Conservation (phyloP, 2,329 filamentous ascomycete genomes). For the Sporothrix euskadiensis region DNA sequence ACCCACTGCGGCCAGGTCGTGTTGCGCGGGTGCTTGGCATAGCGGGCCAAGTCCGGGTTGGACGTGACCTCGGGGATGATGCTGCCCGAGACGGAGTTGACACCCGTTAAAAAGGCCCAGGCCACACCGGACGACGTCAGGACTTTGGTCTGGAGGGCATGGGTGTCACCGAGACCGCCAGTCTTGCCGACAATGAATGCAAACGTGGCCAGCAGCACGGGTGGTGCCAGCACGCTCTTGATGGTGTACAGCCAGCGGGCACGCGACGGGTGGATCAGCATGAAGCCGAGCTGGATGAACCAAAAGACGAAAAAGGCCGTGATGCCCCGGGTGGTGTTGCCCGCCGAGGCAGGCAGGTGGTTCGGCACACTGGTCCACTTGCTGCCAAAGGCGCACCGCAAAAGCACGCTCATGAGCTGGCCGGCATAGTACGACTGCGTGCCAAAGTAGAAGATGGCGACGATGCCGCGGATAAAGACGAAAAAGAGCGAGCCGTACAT, state of each 20-base stretch:
- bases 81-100: slow-evolving; percentile 39
- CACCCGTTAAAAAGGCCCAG: slow-evolving; percentile 37
- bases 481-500: slow-evolving; percentile 31
- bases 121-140: slow-evolving; percentile 35
- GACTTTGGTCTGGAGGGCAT: slow-evolving; percentile 43
- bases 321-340: slow-evolving; percentile 39
- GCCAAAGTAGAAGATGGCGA: slow-evolving; percentile 33
- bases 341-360: slow-evolving; percentile 39
- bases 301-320: slow-evolving; percentile 45
- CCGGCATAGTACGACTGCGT: slow-evolving; percentile 31
- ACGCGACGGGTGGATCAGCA: slow-evolving; percentile 38
- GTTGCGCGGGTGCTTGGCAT: slow-evolving; percentile 39
- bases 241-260: slow-evolving; percentile 26
- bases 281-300: slow-evolving; percentile 40
- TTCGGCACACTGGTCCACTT: slow-evolving; percentile 36
- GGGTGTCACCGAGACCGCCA: slow-evolving; percentile 45
- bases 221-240: slow-evolving; percentile 25
- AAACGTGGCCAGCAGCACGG: slow-evolving; percentile 33
- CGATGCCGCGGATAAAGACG: slow-evolving; percentile 29
- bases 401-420: slow-evolving; percentile 27
- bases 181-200: slow-evolving; percentile 40
- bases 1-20: slow-evolving; percentile 36
- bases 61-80: slow-evolving; percentile 28
- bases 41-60: slow-evolving; percentile 26
- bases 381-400: slow-evolving; percentile 30